Evolutionary conservation across 1,139 yeast species (phyloP).

Genomic region (Williopsis jadinii): DNA sequence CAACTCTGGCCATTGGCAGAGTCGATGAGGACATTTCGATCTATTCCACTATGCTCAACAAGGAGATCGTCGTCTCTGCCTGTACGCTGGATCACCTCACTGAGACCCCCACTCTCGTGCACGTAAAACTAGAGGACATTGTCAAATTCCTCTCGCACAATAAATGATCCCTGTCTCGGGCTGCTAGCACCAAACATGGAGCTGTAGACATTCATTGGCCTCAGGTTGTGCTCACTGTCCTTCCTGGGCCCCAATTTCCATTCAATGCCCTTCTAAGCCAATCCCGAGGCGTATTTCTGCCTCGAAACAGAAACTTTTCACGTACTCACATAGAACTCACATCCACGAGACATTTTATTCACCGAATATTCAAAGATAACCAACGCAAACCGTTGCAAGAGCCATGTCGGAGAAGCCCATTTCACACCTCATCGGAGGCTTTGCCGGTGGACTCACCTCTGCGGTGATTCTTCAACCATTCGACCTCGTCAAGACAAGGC

Average conservation of each 20-base stretch:
- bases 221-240: too few species aligned
- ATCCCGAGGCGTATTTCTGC: too few species aligned
- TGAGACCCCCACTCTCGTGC: slow-evolving; percentile 2
- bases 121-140: slow-evolving; percentile 4
- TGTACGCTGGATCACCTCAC: slow-evolving; percentile 2
- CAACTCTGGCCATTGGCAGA: slow-evolving; percentile 1
- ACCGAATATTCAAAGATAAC: too few species aligned
- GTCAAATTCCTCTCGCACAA: slow-evolving; percentile 1
- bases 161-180: not conserved
- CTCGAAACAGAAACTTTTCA: too few species aligned
- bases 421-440: slow-evolving; percentile 77
- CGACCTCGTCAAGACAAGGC: slow-evolving; percentile 80
- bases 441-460: slow-evolving; percentile 78
- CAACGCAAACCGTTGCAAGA: not conserved
- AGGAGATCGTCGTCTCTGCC: slow-evolving; percentile 5
- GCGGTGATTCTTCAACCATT: slow-evolving; percentile 83
- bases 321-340: too few species aligned
- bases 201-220: not conserved
- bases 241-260: too few species aligned
- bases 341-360: too few species aligned
- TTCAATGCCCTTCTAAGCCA: too few species aligned
- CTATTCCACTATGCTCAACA: slow-evolving; percentile 6
- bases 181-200: not conserved
- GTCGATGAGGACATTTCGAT: slow-evolving; percentile 4
- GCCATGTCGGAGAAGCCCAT: slow-evolving; percentile 6